Percentiles rank a stretch among this genome's conserved stretches.
phyloP scores from a whole-genome alignment of 2,329 filamentous ascomycete species.

The Metarhizium robertsii region DNA sequence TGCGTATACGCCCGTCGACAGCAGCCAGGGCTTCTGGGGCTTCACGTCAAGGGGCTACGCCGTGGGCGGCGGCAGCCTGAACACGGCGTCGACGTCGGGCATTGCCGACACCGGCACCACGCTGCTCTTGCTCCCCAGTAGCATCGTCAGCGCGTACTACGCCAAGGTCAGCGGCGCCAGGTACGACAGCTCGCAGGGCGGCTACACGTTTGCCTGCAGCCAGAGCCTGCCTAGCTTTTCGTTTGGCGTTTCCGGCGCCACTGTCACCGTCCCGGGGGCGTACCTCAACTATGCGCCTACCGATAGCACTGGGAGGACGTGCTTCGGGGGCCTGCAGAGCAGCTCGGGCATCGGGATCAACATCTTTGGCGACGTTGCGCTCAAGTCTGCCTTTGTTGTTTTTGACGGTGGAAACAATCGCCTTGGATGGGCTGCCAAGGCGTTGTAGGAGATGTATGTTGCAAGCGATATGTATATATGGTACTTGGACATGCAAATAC shows the following conservation, averaged over 20 bases:
- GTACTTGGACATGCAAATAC: too few species aligned
- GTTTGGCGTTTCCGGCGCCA: slow-evolving; percentile 47
- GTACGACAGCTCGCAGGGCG: slow-evolving; percentile 21
- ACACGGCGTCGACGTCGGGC: slow-evolving; percentile 31
- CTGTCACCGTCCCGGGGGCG: slow-evolving; percentile 43
- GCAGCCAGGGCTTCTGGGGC: slow-evolving; percentile 54
- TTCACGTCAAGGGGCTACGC: slow-evolving; percentile 14
- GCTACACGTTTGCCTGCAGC: slow-evolving; percentile 35
- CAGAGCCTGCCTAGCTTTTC: slow-evolving; percentile 35
- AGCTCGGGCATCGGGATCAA: slow-evolving; percentile 35
- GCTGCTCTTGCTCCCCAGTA: slow-evolving; percentile 47
- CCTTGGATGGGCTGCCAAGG: slow-evolving; percentile 4
- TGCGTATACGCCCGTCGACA: slow-evolving; percentile 52
- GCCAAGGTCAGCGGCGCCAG: too few species aligned
- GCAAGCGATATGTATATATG: too few species aligned
- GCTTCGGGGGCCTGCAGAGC: slow-evolving; percentile 59
- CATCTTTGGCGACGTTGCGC: slow-evolving; percentile 53
- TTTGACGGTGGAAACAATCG: slow-evolving; percentile 44
- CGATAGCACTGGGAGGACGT: slow-evolving; percentile 32
- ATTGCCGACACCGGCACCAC: slow-evolving; percentile 54
- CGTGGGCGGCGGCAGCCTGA: slow-evolving; percentile 10
- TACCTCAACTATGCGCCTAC: slow-evolving; percentile 43
- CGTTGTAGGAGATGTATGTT: background rate
- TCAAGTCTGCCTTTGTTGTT: slow-evolving; percentile 50
- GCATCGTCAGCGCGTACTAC: slow-evolving; percentile 29